Evolutionary conservation across 176 grass and related monocot species (phyloP), one percentile per base, ranked within the genome.

Genomic region (Ananas comosus): DNA sequence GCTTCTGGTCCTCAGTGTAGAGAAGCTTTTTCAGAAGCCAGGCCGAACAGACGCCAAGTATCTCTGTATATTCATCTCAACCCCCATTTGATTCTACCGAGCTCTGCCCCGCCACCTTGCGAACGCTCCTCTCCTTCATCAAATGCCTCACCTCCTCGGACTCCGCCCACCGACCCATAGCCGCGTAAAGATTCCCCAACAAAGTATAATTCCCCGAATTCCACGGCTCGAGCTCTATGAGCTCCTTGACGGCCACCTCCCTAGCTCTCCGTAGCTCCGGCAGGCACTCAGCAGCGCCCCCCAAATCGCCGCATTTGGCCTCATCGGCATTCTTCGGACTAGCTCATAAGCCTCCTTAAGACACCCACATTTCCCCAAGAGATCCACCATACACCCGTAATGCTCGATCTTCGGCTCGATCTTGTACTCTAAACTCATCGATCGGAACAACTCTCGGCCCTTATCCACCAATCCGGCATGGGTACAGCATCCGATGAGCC

Each of bases 131-230:
- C 49, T 24, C 78, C 84, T 79, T 91, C 88, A 82, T 87, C 58
- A 91, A 63, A 51, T 51, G 51, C 68, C 81, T 81, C 27, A 64
- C 11, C 11, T 87, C 64, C 65, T 80, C 81, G 17, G 84, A 74
- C 27, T 87, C 84, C 49, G 84, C 84, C 84, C 84, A 84, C 10
- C 72, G 64, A 56, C 66, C 74, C 57, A 72, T 81, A 57, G 84
- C 71, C 1, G 72, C 81, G 67, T 79, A 87, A 76, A 91, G 84
- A 79, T 87, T 91, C 33, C 70, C 74, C 59, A 91, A 75, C 72
- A 79, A 18, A 24, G 87, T 72, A 74, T 84, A 84, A 51, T 91
- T 91, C 29, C 81, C 88, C 1, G 88, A 87, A 63, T 91, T 87
- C 68, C 72, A 73, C 3, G 81, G 81, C 75, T 87, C 88, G 29